Percentiles rank a stretch among this genome's conserved stretches.
phyloP scores from a whole-genome alignment of 2,329 filamentous ascomycete genomes.

The Monilinia fructigena region DNA sequence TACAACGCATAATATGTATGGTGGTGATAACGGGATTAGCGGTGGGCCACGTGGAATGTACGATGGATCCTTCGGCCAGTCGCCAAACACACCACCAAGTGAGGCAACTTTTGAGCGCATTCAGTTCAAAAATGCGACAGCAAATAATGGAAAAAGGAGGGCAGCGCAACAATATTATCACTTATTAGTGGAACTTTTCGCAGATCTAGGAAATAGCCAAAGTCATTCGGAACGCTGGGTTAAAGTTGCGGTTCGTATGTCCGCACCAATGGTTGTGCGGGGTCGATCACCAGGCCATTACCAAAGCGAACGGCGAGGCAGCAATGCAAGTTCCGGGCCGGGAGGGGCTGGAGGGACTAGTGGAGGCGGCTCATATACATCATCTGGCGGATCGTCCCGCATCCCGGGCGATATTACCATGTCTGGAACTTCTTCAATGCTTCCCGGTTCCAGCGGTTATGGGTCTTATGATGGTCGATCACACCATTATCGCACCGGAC shows the following conservation, averaged over 20 bases:
- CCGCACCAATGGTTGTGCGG: conserved; percentile 64
- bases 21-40: conserved; percentile 31
- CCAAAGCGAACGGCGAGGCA: conserved; percentile 52
- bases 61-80: conserved; percentile 32
- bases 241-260: conserved; percentile 57
- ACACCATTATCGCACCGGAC: conserved; percentile 34
- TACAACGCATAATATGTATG: conserved; percentile 34
- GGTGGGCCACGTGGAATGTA: conserved; percentile 28
- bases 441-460: conserved; percentile 33
- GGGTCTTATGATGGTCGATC: conserved; percentile 35
- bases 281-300: conserved; percentile 65
- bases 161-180: conserved; percentile 74
- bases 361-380: conserved; percentile 37
- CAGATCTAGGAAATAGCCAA: conserved; percentile 47
- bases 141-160: conserved; percentile 71
- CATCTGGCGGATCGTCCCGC: conserved; percentile 31
- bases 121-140: conserved; percentile 73
- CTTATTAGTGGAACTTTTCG: conserved; percentile 65
- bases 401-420: conserved; percentile 37
- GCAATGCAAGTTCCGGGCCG: conserved; percentile 54
- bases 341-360: conserved; percentile 44
- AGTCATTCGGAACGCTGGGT: conserved; percentile 48
- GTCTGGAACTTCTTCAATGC: conserved; percentile 36
- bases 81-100: conserved; percentile 34
- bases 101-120: conserved; percentile 63